Evolutionary conservation across 1,284 basidiomycete species (phyloP).

Genomic region (Inonotus obliquus): DNA sequence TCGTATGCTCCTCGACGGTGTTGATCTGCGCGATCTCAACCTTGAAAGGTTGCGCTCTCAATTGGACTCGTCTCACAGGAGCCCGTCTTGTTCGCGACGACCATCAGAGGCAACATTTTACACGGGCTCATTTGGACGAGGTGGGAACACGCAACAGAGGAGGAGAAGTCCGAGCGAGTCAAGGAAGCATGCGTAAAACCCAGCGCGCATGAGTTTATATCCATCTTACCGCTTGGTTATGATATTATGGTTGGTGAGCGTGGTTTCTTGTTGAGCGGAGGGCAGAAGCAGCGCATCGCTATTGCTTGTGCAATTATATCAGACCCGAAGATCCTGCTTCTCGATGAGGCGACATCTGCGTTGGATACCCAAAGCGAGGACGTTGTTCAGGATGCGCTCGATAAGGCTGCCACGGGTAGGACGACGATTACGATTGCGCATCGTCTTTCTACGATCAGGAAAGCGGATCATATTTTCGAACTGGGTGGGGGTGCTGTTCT

Average conservation of each 20-base stretch:
- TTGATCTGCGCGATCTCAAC: slow-evolving; percentile 76
- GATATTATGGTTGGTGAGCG: slow-evolving; percentile 92
- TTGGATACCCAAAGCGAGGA: slow-evolving; percentile 90
- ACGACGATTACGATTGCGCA: slow-evolving; percentile 80
- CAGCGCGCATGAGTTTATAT: slow-evolving; percentile 89
- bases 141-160: slow-evolving; percentile 65
- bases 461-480: slow-evolving; percentile 82
- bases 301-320: slow-evolving; percentile 93
- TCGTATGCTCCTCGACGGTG: slow-evolving; percentile 73
- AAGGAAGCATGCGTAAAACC: slow-evolving; percentile 87
- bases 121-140: slow-evolving; percentile 84
- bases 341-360: slow-evolving; percentile 88
- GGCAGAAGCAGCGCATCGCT: slow-evolving; percentile 90
- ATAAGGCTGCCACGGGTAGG: slow-evolving; percentile 80
- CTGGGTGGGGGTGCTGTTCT: slow-evolving; percentile 83
- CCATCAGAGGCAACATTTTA: slow-evolving; percentile 76
- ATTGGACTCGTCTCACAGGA: slow-evolving; percentile 91
- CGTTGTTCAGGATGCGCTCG: slow-evolving; percentile 91
- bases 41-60: slow-evolving; percentile 86
- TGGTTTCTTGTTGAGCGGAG: slow-evolving; percentile 87
- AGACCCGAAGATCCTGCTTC: slow-evolving; percentile 77
- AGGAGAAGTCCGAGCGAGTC: slow-evolving; percentile 76
- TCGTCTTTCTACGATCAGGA: slow-evolving; percentile 75
- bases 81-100: slow-evolving; percentile 82
- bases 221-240: slow-evolving; percentile 80